Percentiles rank a stretch among this genome's conserved stretches.
These are phyloP conservation scores for Monotropa hypopitys DNA, from an alignment of 179 eudicot species.

Conservation along the genomic window DNA sequence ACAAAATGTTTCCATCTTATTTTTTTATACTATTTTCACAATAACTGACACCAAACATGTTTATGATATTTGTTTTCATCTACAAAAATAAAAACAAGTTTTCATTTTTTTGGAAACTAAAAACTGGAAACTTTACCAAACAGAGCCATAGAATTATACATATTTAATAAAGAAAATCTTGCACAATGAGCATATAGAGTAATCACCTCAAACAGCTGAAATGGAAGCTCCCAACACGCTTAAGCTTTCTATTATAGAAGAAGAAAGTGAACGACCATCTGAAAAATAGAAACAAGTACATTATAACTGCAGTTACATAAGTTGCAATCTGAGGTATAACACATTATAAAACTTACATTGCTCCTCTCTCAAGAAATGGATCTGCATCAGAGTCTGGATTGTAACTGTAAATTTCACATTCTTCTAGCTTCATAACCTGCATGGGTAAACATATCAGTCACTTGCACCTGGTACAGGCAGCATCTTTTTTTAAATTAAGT, in stretches of 20 bases:
- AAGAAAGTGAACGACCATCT: slow-evolving; percentile 95
- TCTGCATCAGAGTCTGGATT: slow-evolving; percentile 77
- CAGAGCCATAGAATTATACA: too few species aligned
- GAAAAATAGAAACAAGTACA: slow-evolving; percentile 14
- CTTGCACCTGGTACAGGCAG: background rate
- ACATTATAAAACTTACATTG: slow-evolving; percentile 44
- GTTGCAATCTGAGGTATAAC: background rate
- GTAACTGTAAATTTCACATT: slow-evolving; percentile 90
- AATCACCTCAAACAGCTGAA: slow-evolving; percentile 76
- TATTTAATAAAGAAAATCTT: background rate
- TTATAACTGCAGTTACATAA: background rate
- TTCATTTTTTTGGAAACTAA: too few species aligned
- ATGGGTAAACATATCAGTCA: slow-evolving; percentile 8
- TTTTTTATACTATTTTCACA: too few species aligned
- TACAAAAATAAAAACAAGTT: too few species aligned
- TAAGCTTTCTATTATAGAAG: slow-evolving; percentile 86
- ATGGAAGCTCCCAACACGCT: slow-evolving; percentile 79
- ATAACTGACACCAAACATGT: too few species aligned
- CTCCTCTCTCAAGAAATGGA: slow-evolving; percentile 75
- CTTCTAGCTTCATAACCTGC: slow-evolving; percentile 79
- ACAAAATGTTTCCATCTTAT: too few species aligned
- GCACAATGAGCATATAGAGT: background rate
- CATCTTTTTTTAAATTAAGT: slow-evolving; percentile 2
- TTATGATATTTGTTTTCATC: too few species aligned
- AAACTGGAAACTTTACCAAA: too few species aligned